phyloP scores from a whole-genome alignment of 352 stramenopile species.

The Globisporangium spinosum region DNA sequence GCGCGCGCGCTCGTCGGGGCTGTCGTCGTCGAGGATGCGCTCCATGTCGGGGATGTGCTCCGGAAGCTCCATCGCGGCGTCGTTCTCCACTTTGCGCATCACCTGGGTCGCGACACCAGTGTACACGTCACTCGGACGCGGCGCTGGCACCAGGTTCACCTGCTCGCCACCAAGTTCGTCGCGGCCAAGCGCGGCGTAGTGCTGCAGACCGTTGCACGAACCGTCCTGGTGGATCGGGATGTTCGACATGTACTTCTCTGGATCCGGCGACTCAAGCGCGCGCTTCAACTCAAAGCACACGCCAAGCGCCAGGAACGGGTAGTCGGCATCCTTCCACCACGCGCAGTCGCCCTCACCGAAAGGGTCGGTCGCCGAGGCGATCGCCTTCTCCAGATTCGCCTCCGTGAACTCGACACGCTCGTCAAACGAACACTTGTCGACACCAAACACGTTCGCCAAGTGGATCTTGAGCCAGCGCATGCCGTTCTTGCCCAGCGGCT shows the following conservation, averaged over 20 bases:
- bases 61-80: constrained; percentile 49
- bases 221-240: constrained; percentile 97
- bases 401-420: constrained; percentile 95
- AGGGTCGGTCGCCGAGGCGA: constrained; percentile 87
- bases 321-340: constrained; percentile 97
- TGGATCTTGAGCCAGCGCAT: constrained; percentile 99
- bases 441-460: constrained; percentile 86
- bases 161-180: constrained; percentile 92
- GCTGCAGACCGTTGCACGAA: neutral
- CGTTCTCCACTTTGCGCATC: constrained; percentile 71
- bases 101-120: constrained; percentile 89
- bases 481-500: constrained; percentile 92
- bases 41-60: constrained; percentile 33
- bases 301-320: constrained; percentile 96
- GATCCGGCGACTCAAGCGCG: constrained; percentile 89
- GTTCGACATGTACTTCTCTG: constrained; percentile 92
- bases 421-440: constrained; percentile 80
- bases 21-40: constrained; percentile 15
- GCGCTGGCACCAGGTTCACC: constrained; percentile 95
- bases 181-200: constrained; percentile 95
- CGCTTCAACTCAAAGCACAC: constrained; percentile 95
- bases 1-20: neutral
- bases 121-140: constrained; percentile 98
- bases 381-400: constrained; percentile 92
- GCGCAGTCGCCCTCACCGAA: constrained; percentile 68